Evolutionary conservation across 345 rosid species (phyloP), one percentile per base, ranked within the genome.

Genomic region (Toxicodendron radicans): DNA sequence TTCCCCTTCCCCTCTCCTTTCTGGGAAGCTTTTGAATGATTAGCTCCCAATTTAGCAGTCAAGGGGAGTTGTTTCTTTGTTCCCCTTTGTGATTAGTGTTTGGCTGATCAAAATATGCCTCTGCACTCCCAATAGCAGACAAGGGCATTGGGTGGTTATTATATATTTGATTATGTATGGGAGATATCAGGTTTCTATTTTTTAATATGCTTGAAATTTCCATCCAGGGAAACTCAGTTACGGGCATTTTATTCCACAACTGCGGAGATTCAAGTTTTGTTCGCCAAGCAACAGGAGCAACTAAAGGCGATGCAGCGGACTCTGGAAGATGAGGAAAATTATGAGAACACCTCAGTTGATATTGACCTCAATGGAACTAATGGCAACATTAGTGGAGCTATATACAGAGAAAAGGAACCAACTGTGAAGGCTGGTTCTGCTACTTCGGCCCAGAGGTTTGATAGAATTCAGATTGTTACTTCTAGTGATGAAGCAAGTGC

Each of bases 231-330:
- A 86, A 91, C 99, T 41, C 98, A 95, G 75, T 75, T 95, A 58
- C 87, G 97, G 66, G 89, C 98, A 76, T 93, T 95, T 88, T 95
- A 95, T 84, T 91, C 97, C 49, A 93, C 96, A 45, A 95, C 99
- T 10, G 97, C 90, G 88, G 97, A 91, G 86, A 90, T 93, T 66
- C 87, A 87, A 4, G 61, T 78, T 58, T 80, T 91, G 67, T 95
- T 95, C 74, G 80, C 88, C 21, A 93, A 90, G 84, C 99, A 95
- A 86, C 99, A 95, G 87, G 98, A 95, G 77, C 98, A 95, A 76
- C 84, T 95, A 68, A 93, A 93, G 86, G 83, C 94, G 11, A 93
- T 95, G 99, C 93, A 85, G 81, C 89, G 79, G 90, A 93, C 98
- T 64, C 79, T 91, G 71, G 99, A 93, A 85, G 98, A 90, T 72